Percentiles rank a stretch among this genome's conserved stretches.
Conservation (phyloP, 1,284 basidiomycete genomes). For the Stereum hirsutum region DNA sequence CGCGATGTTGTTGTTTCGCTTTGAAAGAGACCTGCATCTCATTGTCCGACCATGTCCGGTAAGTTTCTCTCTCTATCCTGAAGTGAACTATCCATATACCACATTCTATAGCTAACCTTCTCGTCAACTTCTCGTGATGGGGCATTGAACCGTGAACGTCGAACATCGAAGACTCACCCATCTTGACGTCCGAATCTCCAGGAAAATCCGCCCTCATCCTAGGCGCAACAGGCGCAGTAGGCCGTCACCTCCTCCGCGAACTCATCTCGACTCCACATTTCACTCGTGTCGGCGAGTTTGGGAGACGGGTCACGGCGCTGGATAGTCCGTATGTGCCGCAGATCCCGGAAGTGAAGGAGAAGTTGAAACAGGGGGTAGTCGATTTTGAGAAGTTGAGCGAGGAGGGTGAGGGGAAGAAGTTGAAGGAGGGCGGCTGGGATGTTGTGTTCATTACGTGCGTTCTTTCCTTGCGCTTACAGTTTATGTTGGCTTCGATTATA, state of each 20-base stretch:
- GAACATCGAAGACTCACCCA: neutral
- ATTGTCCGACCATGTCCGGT: too few relatives aligned
- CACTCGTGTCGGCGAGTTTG: slow-evolving; percentile 54
- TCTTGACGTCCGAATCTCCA: neutral
- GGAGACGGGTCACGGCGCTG: slow-evolving; percentile 39
- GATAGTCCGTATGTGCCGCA: neutral
- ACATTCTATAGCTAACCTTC: too few relatives aligned
- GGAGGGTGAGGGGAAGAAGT: too few relatives aligned
- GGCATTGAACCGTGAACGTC: too few relatives aligned
- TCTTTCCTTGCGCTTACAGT: neutral
- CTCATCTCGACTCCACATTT: slow-evolving; percentile 44
- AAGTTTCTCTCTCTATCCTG: too few relatives aligned
- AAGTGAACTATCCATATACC: too few relatives aligned
- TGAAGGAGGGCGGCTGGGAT: slow-evolving; percentile 53
- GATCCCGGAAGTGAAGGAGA: too few relatives aligned
- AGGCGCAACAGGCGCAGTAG: slow-evolving; percentile 58
- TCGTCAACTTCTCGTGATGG: too few relatives aligned
- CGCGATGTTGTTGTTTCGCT: too few relatives aligned
- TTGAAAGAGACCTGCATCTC: too few relatives aligned
- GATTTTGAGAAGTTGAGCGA: slow-evolving; percentile 57
- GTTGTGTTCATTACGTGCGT: slow-evolving; percentile 52
- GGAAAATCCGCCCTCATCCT: slow-evolving; percentile 46
- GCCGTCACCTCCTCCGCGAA: slow-evolving; percentile 44
- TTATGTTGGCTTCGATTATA: neutral
- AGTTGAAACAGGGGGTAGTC: slow-evolving; percentile 49